Conservation (phyloP, 768 basidiomycete genomes). For the Leucosporidium creatinivorum region DNA sequence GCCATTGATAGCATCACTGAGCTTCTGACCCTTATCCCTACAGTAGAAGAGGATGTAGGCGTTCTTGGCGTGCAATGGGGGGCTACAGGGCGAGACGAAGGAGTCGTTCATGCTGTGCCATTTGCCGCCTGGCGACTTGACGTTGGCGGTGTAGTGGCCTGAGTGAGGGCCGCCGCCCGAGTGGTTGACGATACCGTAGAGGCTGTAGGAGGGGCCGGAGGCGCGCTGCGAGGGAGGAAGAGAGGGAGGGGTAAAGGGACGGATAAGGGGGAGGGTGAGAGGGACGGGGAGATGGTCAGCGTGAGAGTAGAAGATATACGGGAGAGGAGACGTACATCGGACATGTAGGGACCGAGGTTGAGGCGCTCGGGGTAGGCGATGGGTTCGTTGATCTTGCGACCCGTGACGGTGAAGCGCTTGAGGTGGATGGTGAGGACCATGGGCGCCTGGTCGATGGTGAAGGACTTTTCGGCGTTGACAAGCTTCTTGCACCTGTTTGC, state of each 20-base stretch:
- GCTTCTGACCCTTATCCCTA: conserved; percentile 49
- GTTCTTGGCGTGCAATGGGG: conserved; percentile 55
- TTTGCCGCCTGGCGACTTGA: conserved; percentile 58
- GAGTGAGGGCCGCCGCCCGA: conserved; percentile 87
- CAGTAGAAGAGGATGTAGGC: conserved; percentile 94
- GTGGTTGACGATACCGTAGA: conserved; percentile 90
- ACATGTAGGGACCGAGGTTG: conserved; percentile 70
- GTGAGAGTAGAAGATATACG: background rate
- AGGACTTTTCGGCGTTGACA: conserved; percentile 81
- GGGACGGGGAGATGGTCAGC: background rate
- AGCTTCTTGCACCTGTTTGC: conserved; percentile 73
- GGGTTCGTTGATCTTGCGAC: conserved; percentile 70
- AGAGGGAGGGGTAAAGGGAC: background rate
- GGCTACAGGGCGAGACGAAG: conserved; percentile 47
- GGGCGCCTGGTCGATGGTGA: conserved; percentile 81
- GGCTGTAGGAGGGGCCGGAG: conserved; percentile 63
- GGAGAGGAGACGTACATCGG: conserved; percentile 47
- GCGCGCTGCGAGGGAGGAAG: background rate
- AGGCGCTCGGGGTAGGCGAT: conserved; percentile 73
- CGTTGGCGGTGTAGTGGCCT: conserved; percentile 86
- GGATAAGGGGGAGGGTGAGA: background rate
- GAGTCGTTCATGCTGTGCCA: conserved; percentile 98
- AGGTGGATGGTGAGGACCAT: conserved; percentile 82
- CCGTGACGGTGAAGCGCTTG: conserved; percentile 80
- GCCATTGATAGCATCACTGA: conserved; percentile 2